Evolutionary conservation across 768 basidiomycete species (phyloP), one percentile per base, ranked within the genome.

Genomic region (Lepiota subincarnata): DNA sequence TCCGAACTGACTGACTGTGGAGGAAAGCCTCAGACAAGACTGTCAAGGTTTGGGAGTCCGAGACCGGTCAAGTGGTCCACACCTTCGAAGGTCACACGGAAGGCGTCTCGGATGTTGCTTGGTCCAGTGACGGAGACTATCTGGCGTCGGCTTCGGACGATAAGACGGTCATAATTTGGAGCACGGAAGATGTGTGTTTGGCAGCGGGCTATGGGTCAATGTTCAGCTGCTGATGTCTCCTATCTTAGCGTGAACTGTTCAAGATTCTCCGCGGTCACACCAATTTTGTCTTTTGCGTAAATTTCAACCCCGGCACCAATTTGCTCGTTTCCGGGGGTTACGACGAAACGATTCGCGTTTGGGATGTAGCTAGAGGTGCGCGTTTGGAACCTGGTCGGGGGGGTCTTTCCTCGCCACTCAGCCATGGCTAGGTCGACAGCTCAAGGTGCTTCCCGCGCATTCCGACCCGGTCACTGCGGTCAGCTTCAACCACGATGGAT

Each of bases 381-480:
- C 42, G 8, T n/a, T 31, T 31, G 19, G 5, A 16, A 14, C 12
- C 14, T 48, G 19, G 26, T 18, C 18, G 35, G n/a, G n/a, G n/a
- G n/a, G 34, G 6, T 24, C 37, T 42, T 11, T 42, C 16, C 24
- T 46, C 18, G 37, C 44, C 39, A 11, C 44, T 59, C 16, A 31
- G 45, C 53, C 28, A 12, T 24, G 24, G 10, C 55, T n/a, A 94
- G 96, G 91, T 14, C 87, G 80, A 64, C 83, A 85, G n/a, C 69
- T 98, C 64, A 87, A 90, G 67, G 83, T 89, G 13, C 74, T 98
- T 7, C 93, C 95, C 31, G 97, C 97, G 1, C 97, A 98, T 73
- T 95, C 95, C 1, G 97, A 98, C 68, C 95, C 97, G 11, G 92
- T 98, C 28, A 96, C 93, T 39, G 87, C 91, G 10, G 93, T 98